Base-by-base conservation (phyloP, 345 rosid species). In the Eucalyptus sideroxylon region DNA sequence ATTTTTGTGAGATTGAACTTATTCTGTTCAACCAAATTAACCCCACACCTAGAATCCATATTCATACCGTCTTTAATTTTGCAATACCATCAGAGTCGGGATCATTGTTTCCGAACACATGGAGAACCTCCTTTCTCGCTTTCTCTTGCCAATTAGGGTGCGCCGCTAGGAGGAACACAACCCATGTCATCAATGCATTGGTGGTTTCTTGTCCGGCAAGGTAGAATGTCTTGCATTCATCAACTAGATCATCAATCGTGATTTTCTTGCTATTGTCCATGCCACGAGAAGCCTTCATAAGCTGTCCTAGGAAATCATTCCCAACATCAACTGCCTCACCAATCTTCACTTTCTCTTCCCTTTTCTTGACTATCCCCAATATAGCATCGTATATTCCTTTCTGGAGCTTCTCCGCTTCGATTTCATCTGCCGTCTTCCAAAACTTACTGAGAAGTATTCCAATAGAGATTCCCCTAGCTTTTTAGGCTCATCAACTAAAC, bases 101-200 rank as follows among this genome's bases (percentile, higher is more conserved):
- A 87, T 88, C 92, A 59, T 77, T 87, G 30, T 90, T 19, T 44
- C 93, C 93, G 19, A 92, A 93, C 9, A 87, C 44, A 44, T 91
- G 89, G 30, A 91, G 67, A 40, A 91, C 93, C 86, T 94, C 94
- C 49, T 80, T 90, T 89, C 94, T 93, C 40, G 90, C 93, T 89
- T 91, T 88, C 34, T 93, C 94, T 90, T 94, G 96, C 94, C 94
- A 93, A 26, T 94, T 94, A 17, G 87, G 53, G 87, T 93, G 91
- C n/a, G 91, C 19, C 50, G 94, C 90, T 15, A 94, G 89, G 86
- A 92, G 90, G 87, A 92, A 87, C 23, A 88, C 82, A 19, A 87
- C 90, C 92, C 93, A 92, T 16, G 88, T 26, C 21, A 92, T 89
- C 44, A 89, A 80, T 49, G 89, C 88, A 27, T 83, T 34, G 24